phyloP scores from a whole-genome alignment of 495 filamentous ascomycete genomes.

The Neurospora sp. region DNA sequence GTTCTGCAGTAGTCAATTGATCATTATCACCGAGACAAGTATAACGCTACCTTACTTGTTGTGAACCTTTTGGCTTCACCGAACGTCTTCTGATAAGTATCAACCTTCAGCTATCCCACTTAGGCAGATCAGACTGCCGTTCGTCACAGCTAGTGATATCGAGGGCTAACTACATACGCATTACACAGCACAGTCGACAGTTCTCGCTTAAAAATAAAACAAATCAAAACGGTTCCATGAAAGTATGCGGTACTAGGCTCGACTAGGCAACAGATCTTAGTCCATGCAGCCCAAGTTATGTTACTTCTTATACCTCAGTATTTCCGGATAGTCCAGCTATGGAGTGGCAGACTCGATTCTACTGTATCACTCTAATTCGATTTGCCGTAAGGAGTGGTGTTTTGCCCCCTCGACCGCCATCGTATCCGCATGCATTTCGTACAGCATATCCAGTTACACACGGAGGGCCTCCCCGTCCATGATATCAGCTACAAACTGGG shows the following conservation, averaged over 20 bases:
- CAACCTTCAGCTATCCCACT: too few relatives aligned
- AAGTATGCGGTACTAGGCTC: neutral
- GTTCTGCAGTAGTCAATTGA: too few relatives aligned
- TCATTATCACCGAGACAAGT: too few relatives aligned
- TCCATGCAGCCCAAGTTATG: neutral
- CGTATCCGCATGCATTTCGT: slow-evolving; percentile 6
- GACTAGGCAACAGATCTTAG: neutral
- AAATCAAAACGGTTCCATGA: neutral
- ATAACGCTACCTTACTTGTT: too few relatives aligned
- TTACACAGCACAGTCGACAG: neutral
- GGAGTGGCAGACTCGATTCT: neutral
- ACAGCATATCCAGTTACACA: slow-evolving; percentile 8
- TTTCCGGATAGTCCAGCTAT: neutral
- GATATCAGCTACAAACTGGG: neutral
- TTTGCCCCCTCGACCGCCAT: slow-evolving; percentile 5
- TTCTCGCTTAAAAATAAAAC: neutral
- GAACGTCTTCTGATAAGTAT: too few relatives aligned
- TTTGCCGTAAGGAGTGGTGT: neutral
- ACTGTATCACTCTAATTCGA: neutral
- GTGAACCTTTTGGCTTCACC: too few relatives aligned
- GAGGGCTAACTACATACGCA: neutral
- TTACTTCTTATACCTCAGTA: neutral
- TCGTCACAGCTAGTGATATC: neutral
- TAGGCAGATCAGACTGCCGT: too few relatives aligned
- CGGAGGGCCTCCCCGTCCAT: neutral